Base-by-base conservation (phyloP, 2,329 filamentous ascomycete genomes). In the Arthrobotrys sphaeroides region DNA sequence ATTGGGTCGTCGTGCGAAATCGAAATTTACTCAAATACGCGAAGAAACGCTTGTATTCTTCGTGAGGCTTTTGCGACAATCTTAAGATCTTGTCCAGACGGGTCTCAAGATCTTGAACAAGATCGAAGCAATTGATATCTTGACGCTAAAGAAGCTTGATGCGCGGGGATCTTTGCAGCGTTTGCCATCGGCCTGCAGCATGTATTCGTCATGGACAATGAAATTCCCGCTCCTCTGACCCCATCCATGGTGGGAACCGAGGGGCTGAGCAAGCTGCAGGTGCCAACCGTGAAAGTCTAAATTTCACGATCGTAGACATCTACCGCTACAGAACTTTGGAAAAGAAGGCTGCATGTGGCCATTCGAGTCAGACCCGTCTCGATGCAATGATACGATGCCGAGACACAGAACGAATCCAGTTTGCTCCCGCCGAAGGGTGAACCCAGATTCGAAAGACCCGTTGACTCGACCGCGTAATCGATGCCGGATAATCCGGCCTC, bases 391-490 rank as follows among this genome's bases (percentile, higher is more conserved):
- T 40, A 65, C 49, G 31, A 33, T 33, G 43, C 67, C 67, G 59
- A 72, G 57, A 66, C 60, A 61, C 16, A 9, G 10, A 51, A 42
- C 40, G 40, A 36, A 60, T 45, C 42, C 26, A 47, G 40, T 28
- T 40, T 42, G 5, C 33, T 51, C 22, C 40, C 51, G n/a, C 13
- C 45, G 51, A 38, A 43, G 24, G 55, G 20, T 18, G 49, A 36
- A 9, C 16, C 38, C 5, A 20, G 3, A 18, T 18, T 20, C 20
- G n/a, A 31, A 16, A 16, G 49, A 38, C 51, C 28, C 33, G 61
- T 55, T 51, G 47, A 33, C 18, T 49, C 24, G 69, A 66, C 69
- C 69, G 69, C 69, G 69, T 73, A 65, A 73, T 73, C 61, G 68
- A 51, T 49, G 28, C 69, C 69, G 69, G 69, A 65, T 66, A 70